Conservation (phyloP, 257 asterid genomes). For the Echium plantagineum region DNA sequence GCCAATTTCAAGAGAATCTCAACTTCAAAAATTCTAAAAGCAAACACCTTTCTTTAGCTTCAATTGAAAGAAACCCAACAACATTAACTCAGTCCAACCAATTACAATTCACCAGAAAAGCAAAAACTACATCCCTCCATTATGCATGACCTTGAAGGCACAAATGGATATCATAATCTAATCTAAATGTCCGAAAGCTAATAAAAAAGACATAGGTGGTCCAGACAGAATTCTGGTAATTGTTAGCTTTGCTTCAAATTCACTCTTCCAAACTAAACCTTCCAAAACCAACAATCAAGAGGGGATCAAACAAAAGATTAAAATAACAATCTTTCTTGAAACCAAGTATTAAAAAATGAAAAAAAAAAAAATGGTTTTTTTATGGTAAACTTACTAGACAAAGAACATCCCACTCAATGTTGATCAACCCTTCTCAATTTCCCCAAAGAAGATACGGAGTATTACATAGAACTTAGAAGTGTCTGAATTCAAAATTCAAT, state of each 20-base stretch:
- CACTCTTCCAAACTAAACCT: conserved; percentile 16
- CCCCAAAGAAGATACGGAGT: conserved; percentile 5
- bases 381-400: conserved; percentile 6
- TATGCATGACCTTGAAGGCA: background rate
- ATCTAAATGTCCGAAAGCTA: background rate
- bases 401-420: conserved; percentile 8
- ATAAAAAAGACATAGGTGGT: background rate
- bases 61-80: background rate
- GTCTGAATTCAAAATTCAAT: no score
- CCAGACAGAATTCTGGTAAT: background rate
- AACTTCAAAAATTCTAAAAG: background rate
- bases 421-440: conserved; percentile 10
- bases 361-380: background rate
- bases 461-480: no score
- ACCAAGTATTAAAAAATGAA: background rate
- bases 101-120: no score
- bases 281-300: conserved; percentile 1
- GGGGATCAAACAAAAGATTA: background rate
- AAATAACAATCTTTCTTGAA: background rate
- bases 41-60: no score
- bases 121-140: background rate
- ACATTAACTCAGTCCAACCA: background rate
- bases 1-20: conserved; percentile 1
- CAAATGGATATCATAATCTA: background rate
- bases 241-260: conserved; percentile 17